Conservation (phyloP, 306 rosid genomes). For the Citrullus amarus region DNA sequence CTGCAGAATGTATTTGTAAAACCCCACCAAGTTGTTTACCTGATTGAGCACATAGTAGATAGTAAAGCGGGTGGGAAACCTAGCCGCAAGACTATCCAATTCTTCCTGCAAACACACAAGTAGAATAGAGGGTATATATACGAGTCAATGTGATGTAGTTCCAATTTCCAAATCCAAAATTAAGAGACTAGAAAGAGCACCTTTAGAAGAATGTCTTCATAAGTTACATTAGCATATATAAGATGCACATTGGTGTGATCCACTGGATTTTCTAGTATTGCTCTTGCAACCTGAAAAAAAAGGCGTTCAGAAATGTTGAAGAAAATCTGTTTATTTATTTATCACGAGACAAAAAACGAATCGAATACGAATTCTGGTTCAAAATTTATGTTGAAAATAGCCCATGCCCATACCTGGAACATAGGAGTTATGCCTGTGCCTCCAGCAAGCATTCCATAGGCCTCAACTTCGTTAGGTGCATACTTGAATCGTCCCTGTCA, state of each 20-base stretch:
- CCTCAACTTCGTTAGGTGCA: constrained; percentile 45
- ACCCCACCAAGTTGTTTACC: constrained; percentile 3
- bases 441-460: constrained; percentile 77
- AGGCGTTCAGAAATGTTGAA: background rate
- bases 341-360: background rate
- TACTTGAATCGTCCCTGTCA: constrained; percentile 62
- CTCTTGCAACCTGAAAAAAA: constrained; percentile 38
- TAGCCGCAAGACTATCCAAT: constrained; percentile 16
- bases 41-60: constrained; percentile 27
- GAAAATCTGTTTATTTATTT: background rate
- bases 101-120: constrained; percentile 23
- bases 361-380: background rate
- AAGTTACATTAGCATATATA: constrained; percentile 52
- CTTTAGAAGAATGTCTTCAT: constrained; percentile 41
- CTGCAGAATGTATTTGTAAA: background rate
- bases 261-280: constrained; percentile 53
- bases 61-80: constrained; percentile 21
- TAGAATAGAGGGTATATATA: background rate
- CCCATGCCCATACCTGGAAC: constrained; percentile 50
- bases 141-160: background rate
- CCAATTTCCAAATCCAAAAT: background rate
- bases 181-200: constrained; percentile 1
- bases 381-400: background rate
- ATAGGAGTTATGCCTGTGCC: constrained; percentile 84
- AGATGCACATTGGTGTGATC: constrained; percentile 52